Conservation (phyloP, 805 yeast species). For the Kodamaea laetipori region DNA sequence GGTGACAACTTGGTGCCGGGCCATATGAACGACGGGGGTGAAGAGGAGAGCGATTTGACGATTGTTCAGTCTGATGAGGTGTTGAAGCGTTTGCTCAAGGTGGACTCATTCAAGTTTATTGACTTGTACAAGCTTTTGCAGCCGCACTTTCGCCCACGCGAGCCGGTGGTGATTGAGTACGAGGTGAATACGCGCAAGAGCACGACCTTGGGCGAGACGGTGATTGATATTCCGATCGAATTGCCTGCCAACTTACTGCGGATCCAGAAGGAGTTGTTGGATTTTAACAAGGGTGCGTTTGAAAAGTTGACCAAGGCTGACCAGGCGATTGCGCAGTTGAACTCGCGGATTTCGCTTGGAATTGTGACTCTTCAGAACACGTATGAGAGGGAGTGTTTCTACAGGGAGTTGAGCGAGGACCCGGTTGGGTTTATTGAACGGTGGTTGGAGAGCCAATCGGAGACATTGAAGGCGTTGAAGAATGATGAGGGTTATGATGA, state of each 20-base stretch:
- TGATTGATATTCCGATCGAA: slow-evolving; percentile 64
- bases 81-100: slow-evolving; percentile 47
- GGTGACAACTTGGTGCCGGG: slow-evolving; percentile 24
- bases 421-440: slow-evolving; percentile 75
- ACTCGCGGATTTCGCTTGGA: slow-evolving; percentile 49
- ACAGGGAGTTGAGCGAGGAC: slow-evolving; percentile 67
- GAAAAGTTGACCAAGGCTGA: slow-evolving; percentile 47
- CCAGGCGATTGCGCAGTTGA: slow-evolving; percentile 43
- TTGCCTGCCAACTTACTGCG: slow-evolving; percentile 40
- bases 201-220: slow-evolving; percentile 76
- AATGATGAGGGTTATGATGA: slow-evolving; percentile 91
- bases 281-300: slow-evolving; percentile 40
- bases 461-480: slow-evolving; percentile 79
- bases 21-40: slow-evolving; percentile 22
- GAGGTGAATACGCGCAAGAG: slow-evolving; percentile 75
- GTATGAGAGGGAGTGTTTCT: slow-evolving; percentile 74
- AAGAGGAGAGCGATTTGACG: slow-evolving; percentile 38
- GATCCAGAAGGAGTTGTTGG: slow-evolving; percentile 41
- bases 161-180: slow-evolving; percentile 78
- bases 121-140: slow-evolving; percentile 70
- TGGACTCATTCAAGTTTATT: slow-evolving; percentile 62
- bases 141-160: slow-evolving; percentile 73
- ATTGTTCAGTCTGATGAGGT: slow-evolving; percentile 46
- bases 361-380: slow-evolving; percentile 56
- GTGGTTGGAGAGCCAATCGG: slow-evolving; percentile 79